A percentile compares a stretch with the other conserved stretches of the same genome.
phyloP scores from a whole-genome alignment of 2,329 filamentous ascomycete species.

The Microcyclosporella mali region DNA sequence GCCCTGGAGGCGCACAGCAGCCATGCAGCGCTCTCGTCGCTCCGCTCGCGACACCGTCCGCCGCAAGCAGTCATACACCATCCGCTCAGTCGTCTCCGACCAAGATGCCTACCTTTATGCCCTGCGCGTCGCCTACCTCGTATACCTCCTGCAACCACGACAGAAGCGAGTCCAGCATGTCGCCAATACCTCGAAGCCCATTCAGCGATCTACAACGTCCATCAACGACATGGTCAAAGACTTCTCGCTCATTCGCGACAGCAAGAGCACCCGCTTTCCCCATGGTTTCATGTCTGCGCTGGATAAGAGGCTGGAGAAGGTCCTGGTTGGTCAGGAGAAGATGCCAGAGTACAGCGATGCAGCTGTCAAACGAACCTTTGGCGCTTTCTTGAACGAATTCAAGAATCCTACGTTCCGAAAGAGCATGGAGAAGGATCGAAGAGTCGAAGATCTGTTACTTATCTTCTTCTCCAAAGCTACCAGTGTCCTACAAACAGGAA shows the following conservation, averaged over 20 bases:
- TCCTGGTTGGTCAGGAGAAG: conserved; percentile 74
- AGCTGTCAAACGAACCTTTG: conserved; percentile 89
- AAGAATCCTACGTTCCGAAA: conserved; percentile 84
- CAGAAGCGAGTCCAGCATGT: conserved; percentile 86
- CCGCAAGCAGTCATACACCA: conserved; percentile 35
- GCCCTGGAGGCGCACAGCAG: background rate
- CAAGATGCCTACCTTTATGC: conserved; percentile 90
- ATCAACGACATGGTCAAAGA: conserved; percentile 84
- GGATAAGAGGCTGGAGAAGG: conserved; percentile 72
- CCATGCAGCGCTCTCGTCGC: conserved; percentile 22
- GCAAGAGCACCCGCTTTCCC: conserved; percentile 64
- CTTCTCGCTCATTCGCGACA: conserved; percentile 62
- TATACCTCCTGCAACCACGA: conserved; percentile 87
- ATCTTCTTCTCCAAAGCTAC: conserved; percentile 96
- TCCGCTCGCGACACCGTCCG: conserved; percentile 32
- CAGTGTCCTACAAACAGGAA: conserved; percentile 77
- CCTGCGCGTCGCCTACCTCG: conserved; percentile 81
- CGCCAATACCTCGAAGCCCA: conserved; percentile 50
- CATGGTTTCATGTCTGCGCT: conserved; percentile 65
- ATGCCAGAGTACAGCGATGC: conserved; percentile 85
- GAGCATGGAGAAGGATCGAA: conserved; percentile 86
- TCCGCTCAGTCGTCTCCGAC: conserved; percentile 34
- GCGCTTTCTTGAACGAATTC: conserved; percentile 86
- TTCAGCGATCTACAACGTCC: conserved; percentile 63
- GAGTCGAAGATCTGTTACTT: conserved; percentile 84